phyloP scores from a whole-genome alignment of 2,329 filamentous ascomycete genomes.

The Lecanicillium sp. region DNA sequence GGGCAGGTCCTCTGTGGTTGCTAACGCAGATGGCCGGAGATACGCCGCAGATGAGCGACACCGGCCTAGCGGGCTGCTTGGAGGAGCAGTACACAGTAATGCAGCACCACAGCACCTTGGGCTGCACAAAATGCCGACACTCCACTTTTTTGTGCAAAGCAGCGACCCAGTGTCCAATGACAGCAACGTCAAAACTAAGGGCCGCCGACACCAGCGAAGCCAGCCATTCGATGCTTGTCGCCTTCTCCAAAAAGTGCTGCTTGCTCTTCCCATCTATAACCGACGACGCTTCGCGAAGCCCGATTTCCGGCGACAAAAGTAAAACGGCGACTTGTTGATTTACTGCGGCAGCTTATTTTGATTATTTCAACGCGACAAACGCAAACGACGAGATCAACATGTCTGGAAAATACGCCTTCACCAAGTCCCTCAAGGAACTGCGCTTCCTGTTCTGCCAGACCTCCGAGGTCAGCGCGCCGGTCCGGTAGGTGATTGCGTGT shows the following conservation, averaged over 20 bases:
- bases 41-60: slow-evolving; percentile 6
- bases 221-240: not conserved
- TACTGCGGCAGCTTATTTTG: no score
- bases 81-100: no score
- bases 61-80: slow-evolving; percentile 4
- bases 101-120: no score
- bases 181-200: slow-evolving; percentile 4
- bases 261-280: no score
- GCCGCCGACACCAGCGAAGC: not conserved
- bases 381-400: slow-evolving; percentile 40
- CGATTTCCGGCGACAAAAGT: no score
- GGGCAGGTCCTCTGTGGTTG: not conserved
- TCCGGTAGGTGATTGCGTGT: slow-evolving; percentile 75
- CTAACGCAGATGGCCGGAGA: not conserved
- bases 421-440: slow-evolving; percentile 82
- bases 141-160: slow-evolving; percentile 2
- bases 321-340: no score
- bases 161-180: not conserved
- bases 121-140: not conserved
- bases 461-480: slow-evolving; percentile 78
- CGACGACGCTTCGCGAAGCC: no score
- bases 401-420: slow-evolving; percentile 90
- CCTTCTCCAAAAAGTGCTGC: not conserved
- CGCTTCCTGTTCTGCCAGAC: slow-evolving; percentile 97
- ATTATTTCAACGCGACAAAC: no score